Evolutionary conservation across 2,329 filamentous ascomycete species (phyloP), one percentile per base, ranked within the genome.

Genomic region (Helotiales sp.): DNA sequence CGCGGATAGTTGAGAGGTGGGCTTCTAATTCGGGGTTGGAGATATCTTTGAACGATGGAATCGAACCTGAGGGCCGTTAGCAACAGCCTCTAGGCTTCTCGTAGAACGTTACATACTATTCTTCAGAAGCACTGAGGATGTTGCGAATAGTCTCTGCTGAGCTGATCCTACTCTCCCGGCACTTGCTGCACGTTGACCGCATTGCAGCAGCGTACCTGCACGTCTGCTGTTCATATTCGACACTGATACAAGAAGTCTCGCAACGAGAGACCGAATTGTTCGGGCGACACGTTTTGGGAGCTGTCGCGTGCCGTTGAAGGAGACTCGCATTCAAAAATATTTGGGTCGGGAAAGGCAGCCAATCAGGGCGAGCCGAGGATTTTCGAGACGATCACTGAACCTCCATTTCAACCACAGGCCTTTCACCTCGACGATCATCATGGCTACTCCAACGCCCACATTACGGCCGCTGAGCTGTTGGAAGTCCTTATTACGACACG

Each of bases 391-490:
- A 40, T 46, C 30, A 50, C n/a, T 33, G 59, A 46, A 55, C 55
- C 49, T 54, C 36, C 52, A 57, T 25, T 29, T 56, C 55, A 48
- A 62, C 64, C 57, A 47, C 56, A 17, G 59, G 52, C 59, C 49
- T 54, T 59, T 60, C 31, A 51, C 19, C 44, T 40, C n/a, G 40
- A 25, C 34, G 36, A 53, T 55, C 49, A 52, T 57, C n/a, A 55
- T 71, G 69, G 64, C 69, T 24, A 67, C 65, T 19, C 57, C 61
- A 63, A 67, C 58, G 40, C 67, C 68, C 55, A 75, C 79, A 47
- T 71, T 79, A 75, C 85, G 88, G 82, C 88, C 89, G 61, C 74
- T 90, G 70, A 83, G 84, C 79, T 87, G 85, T 75, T 84, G 90
- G 71, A 90, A 89, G 75, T 77, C 83, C 29, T 76, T 84, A 34